Conservation (phyloP, 2,329 filamentous ascomycete genomes). For the Metarhizium guizhouense region DNA sequence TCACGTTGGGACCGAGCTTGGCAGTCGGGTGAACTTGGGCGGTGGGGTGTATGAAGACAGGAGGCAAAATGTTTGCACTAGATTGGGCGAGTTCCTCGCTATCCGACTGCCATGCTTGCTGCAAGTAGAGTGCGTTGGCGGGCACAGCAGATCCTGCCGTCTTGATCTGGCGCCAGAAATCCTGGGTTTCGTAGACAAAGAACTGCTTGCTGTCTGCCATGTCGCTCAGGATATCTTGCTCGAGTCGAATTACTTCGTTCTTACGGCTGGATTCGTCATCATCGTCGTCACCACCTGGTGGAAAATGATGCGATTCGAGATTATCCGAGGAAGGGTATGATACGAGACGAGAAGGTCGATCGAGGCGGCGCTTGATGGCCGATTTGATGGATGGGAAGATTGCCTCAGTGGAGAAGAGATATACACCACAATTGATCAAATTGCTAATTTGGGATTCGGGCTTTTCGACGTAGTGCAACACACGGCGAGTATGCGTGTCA, state of each 20-base stretch:
- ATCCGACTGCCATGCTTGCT: conserved; percentile 79
- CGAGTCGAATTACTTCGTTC: conserved; percentile 83
- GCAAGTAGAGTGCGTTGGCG: conserved; percentile 91
- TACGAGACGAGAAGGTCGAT: conserved; percentile 71
- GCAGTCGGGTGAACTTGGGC: conserved; percentile 88
- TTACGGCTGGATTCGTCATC: conserved; percentile 69
- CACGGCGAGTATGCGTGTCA: conserved; percentile 85
- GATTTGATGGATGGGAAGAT: conserved; percentile 94
- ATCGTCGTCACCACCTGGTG: conserved; percentile 33
- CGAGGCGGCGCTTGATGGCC: conserved; percentile 90
- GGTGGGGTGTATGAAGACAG: conserved; percentile 90
- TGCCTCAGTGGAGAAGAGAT: conserved; percentile 89
- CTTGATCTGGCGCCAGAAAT: conserved; percentile 99
- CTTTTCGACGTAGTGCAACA: conserved; percentile 98
- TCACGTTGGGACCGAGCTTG: conserved; percentile 95
- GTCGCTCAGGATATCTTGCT: conserved; percentile 94
- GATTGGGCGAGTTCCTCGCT: conserved; percentile 71
- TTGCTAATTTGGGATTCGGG: conserved; percentile 96
- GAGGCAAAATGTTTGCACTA: conserved; percentile 79
- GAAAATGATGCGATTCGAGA: conserved; percentile 58
- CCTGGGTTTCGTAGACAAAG: conserved; percentile 96
- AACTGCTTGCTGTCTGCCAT: conserved; percentile 96
- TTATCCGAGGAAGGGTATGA: conserved; percentile 97
- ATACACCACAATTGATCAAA: conserved; percentile 98
- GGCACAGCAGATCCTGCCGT: conserved; percentile 94